Conservation (phyloP, 805 yeast genomes). For the Blastobotrys attinorum region DNA sequence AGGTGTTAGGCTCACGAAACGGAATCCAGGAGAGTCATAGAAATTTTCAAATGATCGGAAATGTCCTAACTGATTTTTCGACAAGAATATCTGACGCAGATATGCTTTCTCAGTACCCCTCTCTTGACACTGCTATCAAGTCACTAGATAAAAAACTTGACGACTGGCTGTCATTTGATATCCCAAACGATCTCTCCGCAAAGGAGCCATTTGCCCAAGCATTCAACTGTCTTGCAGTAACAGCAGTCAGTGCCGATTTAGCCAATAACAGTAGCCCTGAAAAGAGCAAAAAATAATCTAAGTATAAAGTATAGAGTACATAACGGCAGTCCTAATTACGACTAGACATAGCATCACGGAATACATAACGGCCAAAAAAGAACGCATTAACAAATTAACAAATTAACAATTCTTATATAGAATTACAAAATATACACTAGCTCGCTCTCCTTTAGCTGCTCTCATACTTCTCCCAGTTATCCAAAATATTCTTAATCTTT, state of each 20-base stretch:
- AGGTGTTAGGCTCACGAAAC: slow-evolving; percentile 5
- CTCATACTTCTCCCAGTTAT: slow-evolving; percentile 89
- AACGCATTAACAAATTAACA: background rate
- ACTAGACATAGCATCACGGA: no score
- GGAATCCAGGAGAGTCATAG: background rate
- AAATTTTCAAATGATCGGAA: background rate
- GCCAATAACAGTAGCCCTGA: no score
- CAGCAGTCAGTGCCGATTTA: no score
- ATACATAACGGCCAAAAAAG: slow-evolving; percentile 1
- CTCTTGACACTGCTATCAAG: background rate
- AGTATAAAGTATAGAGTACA: no score
- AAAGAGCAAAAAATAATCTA: no score
- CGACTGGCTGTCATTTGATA: background rate
- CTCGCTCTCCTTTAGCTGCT: no score
- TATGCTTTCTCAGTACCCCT: background rate
- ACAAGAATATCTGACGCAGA: background rate
- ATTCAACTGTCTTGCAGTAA: background rate
- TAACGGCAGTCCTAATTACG: no score
- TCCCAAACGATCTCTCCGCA: background rate
- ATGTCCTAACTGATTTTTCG: background rate
- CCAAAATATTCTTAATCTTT: slow-evolving; percentile 80
- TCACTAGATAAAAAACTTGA: background rate
- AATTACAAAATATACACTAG: background rate
- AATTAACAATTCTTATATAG: background rate
- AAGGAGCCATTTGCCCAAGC: background rate